Evolutionary conservation across 495 filamentous ascomycete genomes (phyloP).

Genomic region (Aspergillus sparsus): DNA sequence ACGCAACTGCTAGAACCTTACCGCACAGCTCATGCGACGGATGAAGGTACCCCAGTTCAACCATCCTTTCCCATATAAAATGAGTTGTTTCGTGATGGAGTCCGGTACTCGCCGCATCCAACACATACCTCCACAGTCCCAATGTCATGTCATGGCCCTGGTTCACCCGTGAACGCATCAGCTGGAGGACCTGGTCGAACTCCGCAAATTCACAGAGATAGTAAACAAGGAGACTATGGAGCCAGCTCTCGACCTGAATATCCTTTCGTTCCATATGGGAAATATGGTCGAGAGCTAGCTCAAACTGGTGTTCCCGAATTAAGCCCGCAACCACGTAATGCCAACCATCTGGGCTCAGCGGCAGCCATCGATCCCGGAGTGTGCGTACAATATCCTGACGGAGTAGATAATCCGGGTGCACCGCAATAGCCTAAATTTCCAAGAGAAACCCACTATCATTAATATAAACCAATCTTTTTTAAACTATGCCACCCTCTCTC

Average conservation of each 20-base stretch:
- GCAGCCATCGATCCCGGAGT: slow-evolving; percentile 65
- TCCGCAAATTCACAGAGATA: slow-evolving; percentile 69
- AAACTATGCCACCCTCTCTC: no score
- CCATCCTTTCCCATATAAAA: slow-evolving; percentile 63
- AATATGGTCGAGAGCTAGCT: slow-evolving; percentile 75
- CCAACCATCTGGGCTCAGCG: slow-evolving; percentile 62
- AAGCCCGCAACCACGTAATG: slow-evolving; percentile 71
- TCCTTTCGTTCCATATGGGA: slow-evolving; percentile 62
- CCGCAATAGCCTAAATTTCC: slow-evolving; percentile 60
- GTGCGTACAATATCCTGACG: slow-evolving; percentile 68
- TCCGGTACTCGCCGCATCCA: slow-evolving; percentile 63
- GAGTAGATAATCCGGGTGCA: slow-evolving; percentile 83
- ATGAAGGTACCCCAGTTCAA: slow-evolving; percentile 59
- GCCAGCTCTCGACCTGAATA: slow-evolving; percentile 62
- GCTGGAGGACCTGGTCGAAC: slow-evolving; percentile 68
- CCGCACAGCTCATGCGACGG: slow-evolving; percentile 65
- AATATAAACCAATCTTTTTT: no score
- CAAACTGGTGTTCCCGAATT: slow-evolving; percentile 76
- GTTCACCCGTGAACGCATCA: slow-evolving; percentile 58
- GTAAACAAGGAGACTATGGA: slow-evolving; percentile 73
- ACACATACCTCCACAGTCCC: slow-evolving; percentile 65
- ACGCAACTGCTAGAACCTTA: slow-evolving; percentile 68
- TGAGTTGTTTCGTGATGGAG: slow-evolving; percentile 56
- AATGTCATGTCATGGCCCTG: slow-evolving; percentile 48
- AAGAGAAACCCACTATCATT: neutral